Base-by-base conservation (phyloP, 176 grass and related monocot genomes). In the Dendrocalamus sinicus region DNA sequence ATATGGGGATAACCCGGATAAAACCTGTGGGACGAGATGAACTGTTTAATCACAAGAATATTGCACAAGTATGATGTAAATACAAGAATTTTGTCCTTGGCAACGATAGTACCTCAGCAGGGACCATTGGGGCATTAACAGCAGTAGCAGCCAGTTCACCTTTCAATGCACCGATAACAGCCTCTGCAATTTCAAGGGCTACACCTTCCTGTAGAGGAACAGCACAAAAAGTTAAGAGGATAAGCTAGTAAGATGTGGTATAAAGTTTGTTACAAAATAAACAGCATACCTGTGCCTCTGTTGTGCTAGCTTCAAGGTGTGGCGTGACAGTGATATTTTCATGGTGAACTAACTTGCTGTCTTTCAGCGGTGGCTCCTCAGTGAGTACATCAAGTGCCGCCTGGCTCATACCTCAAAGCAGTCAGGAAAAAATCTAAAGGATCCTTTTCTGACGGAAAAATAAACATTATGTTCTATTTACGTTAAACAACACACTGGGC, bases 381-480 rank as follows among this genome's bases (percentile, higher is more conserved):
- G 84, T 88, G 32, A 99, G 96, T 14, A 99, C 96, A 91, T 99
- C 96, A 84, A 99, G 92, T 73, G 96, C 93, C 41, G 93, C 93
- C 96, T 96, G 83, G 86, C 44, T 37, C 81, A 83, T 19, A 83
- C 79, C 23, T 72, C 65, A 74, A 84, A 67, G 43, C 41, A 85
- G 66, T 82, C 58, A 90, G 72, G 9, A 82, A 91, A 82, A 77
- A 59, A 44, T 39, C 48, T 23, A 91, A 65, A 4, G 48, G 28
- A 45, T 28, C 24, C 6, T 61, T 81, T 71, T 87, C 70, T 28
- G 16, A 63, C 16, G 30, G 73, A 47, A 39, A 85, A 52, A 4
- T 44, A 19, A 37, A 35, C 6, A 58, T 40, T 40, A 12, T 51
- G n/a, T 77, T 40, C 19, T 68, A 12, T 30, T 19, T 37, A 40